Evolutionary conservation across 1,139 yeast species (phyloP), one percentile per base, ranked within the genome.

Genomic region (Hansenula anomala): DNA sequence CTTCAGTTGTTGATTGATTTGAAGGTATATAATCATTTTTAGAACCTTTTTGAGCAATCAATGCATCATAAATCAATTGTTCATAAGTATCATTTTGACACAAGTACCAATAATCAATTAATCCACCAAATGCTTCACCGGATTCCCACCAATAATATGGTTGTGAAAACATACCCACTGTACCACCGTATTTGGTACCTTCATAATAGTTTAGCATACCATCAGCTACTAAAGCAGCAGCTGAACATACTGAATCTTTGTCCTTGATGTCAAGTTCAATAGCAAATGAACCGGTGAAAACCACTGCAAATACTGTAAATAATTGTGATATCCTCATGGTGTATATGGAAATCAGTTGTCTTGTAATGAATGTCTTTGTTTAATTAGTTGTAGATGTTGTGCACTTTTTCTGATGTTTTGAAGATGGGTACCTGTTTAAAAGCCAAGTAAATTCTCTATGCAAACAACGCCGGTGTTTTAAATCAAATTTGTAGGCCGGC

Each of bases 111-210:
- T 73, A 75, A 48, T 73, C 79, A 24, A 78, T 46, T 56, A 79
- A 60, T 2, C 81, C 80, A 23, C 84, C 85, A 56, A 77, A 78
- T 1, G 80, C 81, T 59, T 75, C 80, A 29, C 85, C 85, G 11
- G 84, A 81, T 51, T 78, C 74, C 86, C 86, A 79, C 86, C 86
- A 79, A 61, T 78, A 79, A 61, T 79, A 77, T 2, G 84, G 85
- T 10, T 67, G 43, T 8, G 67, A 59, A 47, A 79, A 76, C 76
- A 73, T 70, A 6, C 86, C 86, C 3, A 76, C 73, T 7, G 73
- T 63, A 35, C 82, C 82, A 30, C 83, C 83, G 39, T 63, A 57
- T 34, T 58, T 51, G n/a, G 51, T 46, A 28, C 84, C 84, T 42
- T 63, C 71, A 51, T 78, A 78, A 55, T 78, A 78, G 58, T 78